These are phyloP conservation scores for Trichoderma sp. DNA, from an alignment of 2,329 filamentous ascomycete species.

Conservation along the genomic window DNA sequence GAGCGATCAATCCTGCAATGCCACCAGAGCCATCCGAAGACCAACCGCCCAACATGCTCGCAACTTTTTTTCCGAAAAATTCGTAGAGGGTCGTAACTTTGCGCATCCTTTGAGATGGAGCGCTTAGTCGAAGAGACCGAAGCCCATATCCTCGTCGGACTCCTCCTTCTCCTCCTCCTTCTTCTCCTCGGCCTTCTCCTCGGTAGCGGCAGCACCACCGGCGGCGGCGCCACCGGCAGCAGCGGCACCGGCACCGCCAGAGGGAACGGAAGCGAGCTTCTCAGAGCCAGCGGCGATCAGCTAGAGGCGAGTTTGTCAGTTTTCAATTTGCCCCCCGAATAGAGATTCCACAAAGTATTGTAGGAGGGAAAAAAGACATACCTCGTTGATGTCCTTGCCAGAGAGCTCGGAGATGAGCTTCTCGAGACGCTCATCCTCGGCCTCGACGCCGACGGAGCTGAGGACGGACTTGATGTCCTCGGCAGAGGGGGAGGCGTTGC, in stretches of 20 bases:
- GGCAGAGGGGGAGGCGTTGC: constrained; percentile 86
- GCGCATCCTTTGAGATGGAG: constrained; percentile 35
- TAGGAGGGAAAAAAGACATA: no score
- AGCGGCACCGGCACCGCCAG: constrained; percentile 69
- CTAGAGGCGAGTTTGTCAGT: constrained; percentile 49
- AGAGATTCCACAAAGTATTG: no score
- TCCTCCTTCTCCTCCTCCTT: constrained; percentile 63
- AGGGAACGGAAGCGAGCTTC: constrained; percentile 98
- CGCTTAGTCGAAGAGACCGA: constrained; percentile 75
- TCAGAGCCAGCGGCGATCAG: constrained; percentile 84
- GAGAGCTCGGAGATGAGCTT: constrained; percentile 88
- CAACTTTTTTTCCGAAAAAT: constrained; percentile 42
- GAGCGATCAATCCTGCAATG: constrained; percentile 40
- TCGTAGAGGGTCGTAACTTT: constrained; percentile 40
- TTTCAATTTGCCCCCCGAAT: no score
- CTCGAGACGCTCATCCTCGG: constrained; percentile 81
- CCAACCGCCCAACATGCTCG: constrained; percentile 39
- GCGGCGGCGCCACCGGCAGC: constrained; percentile 70
- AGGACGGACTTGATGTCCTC: constrained; percentile 86
- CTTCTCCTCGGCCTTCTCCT: constrained; percentile 88
- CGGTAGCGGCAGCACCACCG: constrained; percentile 63
- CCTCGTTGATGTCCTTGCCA: constrained; percentile 92
- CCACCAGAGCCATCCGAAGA: constrained; percentile 39
- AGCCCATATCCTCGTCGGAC: constrained; percentile 76
- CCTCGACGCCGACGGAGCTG: constrained; percentile 91